Base-by-base conservation (phyloP, 2,329 filamentous ascomycete species). In the Paecilomyces niveus region DNA sequence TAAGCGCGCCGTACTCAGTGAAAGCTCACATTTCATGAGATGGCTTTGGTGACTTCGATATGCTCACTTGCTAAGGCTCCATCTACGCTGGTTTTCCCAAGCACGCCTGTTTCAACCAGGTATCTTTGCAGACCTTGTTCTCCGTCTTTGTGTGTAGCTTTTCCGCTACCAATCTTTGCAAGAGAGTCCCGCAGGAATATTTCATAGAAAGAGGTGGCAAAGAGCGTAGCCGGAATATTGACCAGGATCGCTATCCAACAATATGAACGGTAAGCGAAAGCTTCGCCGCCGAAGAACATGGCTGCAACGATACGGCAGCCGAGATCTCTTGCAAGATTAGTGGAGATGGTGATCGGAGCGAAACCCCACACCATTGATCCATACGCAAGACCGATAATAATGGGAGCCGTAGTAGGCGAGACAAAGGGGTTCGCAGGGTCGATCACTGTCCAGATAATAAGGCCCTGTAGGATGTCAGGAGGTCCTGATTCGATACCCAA, bases 341-440 rank as follows among this genome's bases (percentile, higher is more conserved):
- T 84, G 45, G 74, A 77, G 63, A 85, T 80, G 11, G 80, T 82
- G 53, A 82, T 75, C 58, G 75, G 74, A 9, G 81, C 83, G 62
- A 85, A 85, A 2, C 80, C 82, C 81, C 83, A 85, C 50, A 83
- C 74, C 74, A 81, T 81, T 61, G 67, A 71, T 2, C 74, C 81
- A 67, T 83, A 85, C 4, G 76, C 82, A 3, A 85, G 64, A 10
- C 83, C 83, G 62, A 85, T 85, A 35, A 79, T 75, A 61, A 83
- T 83, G 3, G 82, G 81, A 0, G 78, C 78, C 24, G 71, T 70
- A 9, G 71, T 58, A 5, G 81, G 75, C 7, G 76, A 69, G 26
- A 85, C 73, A 66, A 85, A 85, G 0, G 82, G 82, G 67, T 85
- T 85, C 10, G 82, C 80, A 0, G 81, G 81, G 67, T 86, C 83